These are phyloP conservation scores for Thymus mandschuricus DNA, from an alignment of 257 asterid species.

Conservation along the genomic window DNA sequence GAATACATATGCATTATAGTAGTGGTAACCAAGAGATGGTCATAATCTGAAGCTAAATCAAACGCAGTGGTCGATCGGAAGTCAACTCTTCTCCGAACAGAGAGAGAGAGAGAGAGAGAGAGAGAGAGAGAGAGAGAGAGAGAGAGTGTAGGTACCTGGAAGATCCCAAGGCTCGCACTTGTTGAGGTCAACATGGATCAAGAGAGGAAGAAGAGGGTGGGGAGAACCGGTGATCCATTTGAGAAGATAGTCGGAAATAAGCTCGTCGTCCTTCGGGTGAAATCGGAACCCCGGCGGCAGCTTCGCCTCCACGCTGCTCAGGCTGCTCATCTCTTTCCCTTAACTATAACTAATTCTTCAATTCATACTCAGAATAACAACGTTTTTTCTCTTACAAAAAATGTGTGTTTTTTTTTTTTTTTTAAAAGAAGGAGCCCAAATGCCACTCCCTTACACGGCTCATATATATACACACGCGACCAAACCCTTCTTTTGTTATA, in stretches of 20 bases:
- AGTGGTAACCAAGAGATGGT: too few relatives aligned
- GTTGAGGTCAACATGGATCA: conserved; percentile 83
- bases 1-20: too few relatives aligned
- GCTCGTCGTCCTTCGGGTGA: conserved; percentile 86
- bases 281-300: conserved; percentile 94
- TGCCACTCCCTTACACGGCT: too few relatives aligned
- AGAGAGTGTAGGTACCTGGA: conserved; percentile 52
- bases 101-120: not conserved
- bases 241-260: conserved; percentile 78
- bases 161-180: conserved; percentile 96
- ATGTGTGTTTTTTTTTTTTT: too few relatives aligned
- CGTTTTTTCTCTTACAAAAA: too few relatives aligned
- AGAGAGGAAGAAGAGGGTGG: conserved; percentile 46
- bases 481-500: too few relatives aligned
- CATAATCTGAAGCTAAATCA: too few relatives aligned
- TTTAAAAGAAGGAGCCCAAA: too few relatives aligned
- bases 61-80: too few relatives aligned
- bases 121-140: not conserved
- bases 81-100: not conserved
- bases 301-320: conserved; percentile 78
- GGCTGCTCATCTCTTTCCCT: conserved; percentile 49
- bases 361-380: too few relatives aligned
- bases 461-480: too few relatives aligned
- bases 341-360: too few relatives aligned
- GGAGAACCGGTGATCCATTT: conserved; percentile 50